Base-by-base conservation (phyloP, 163 green algal species). In the Botryococcus braunii region DNA sequence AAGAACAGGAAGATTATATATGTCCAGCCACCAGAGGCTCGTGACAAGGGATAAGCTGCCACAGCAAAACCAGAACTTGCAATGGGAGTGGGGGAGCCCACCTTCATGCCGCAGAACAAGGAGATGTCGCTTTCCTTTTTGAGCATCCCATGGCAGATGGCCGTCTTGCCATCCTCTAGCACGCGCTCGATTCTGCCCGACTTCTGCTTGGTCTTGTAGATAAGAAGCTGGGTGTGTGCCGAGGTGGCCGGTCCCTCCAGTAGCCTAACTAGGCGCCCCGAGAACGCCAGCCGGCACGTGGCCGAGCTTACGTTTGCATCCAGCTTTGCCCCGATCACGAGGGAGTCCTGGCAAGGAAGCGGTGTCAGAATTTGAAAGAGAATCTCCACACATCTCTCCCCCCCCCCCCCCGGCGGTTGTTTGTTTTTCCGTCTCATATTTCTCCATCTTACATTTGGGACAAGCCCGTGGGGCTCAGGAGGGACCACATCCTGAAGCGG, bases 211-310 rank as follows among this genome's bases (percentile, higher is more conserved):
- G 79, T 36, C 78, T 92, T 95, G 81, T 79, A 95, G 9, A 95
- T 64, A 9, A 71, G 67, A 39, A 96, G 66, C 58, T 63, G 68
- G 32, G 62, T 32, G 38, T 81, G 61, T 34, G 63, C 21, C 0
- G 73, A 62, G 11, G 72, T 57, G 13, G 35, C 62, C 0, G 67
- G 58, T 9, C 43, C 47, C 27, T 84, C 72, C 8, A 91, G 27
- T 31, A 80, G 68, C 0, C 52, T 65, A 27, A 78, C 71, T 23
- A 97, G 55, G 0, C 84, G 76, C 1, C 93, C 92, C 72, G 94
- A 88, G 66, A 97, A 95, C 0, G 91, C 91, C 13, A 98, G 74
- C 34, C 93, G 78, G 77, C 93, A 98, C 0, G 82, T 77, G 21
- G 87, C 75, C 0, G 77, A 69, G 27, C 83, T 67, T 3, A 82